Evolutionary conservation across 306 rosid species (phyloP), one percentile per base, ranked within the genome.

Genomic region (Medicago arabica): DNA sequence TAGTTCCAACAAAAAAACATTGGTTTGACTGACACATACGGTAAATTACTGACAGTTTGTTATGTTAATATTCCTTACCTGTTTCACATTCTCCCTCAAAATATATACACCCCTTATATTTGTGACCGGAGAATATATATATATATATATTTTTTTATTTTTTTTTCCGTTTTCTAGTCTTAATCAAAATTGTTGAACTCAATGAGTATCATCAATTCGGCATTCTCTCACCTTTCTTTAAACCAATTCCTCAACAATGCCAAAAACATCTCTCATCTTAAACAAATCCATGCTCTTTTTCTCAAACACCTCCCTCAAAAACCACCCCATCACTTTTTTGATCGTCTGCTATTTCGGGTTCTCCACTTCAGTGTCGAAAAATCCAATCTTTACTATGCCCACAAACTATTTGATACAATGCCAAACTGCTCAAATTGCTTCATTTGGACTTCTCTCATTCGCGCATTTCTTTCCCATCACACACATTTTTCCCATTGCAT

Each of bases 391-490:
- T 71, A 11, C n/a, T 88, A 90, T 67, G 94, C 94, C 66, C 84
- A 11, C 81, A 59, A 76, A 76, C 70, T 92, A 87, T 87, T 90
- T 59, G 91, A 82, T n/a, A 62, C 84, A 83, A 86, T 92, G 40
- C 90, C 86, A 75, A 43, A 28, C 53, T 80, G 77, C 75, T 23
- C 55, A 16, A 75, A 59, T 74, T 72, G 75, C 63, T 89, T 89
- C 71, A 63, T 87, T 47, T 88, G 92, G 91, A 88, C 93, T 60
- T 87, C 87, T 72, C 83, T 90, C 63, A 85, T 90, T 19, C 88
- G 84, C 16, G 77, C 84, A 70, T 69, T 74, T 75, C 79, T 79
- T 57, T 75, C 78, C 43, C 78, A 78, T 50, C 80, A 54, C 21
- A 44, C 62, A 16, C 84, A 77, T 39, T 81, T 86, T 47, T 59